Percentiles rank a stretch among this genome's conserved stretches.
Evolutionary conservation across 2,329 filamentous ascomycete genomes (phyloP).

Genomic region (Diaporthe ampelina): DNA sequence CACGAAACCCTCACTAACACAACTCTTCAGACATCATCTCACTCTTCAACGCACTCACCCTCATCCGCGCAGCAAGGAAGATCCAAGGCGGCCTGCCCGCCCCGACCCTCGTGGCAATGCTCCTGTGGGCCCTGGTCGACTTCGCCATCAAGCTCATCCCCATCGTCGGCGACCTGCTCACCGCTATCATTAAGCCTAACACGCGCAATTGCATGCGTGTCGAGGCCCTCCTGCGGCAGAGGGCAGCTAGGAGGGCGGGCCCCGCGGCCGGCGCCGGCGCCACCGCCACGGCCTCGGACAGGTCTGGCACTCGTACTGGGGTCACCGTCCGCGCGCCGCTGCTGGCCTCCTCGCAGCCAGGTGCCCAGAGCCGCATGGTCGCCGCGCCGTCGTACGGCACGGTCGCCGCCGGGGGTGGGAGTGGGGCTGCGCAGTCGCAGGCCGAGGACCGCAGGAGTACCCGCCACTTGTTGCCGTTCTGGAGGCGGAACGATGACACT

Average conservation of each 20-base stretch:
- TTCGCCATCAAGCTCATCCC: conserved; percentile 40
- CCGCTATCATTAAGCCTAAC: conserved; percentile 39
- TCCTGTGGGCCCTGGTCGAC: conserved; percentile 38
- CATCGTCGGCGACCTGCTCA: conserved; percentile 37
- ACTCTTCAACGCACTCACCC: conserved; percentile 38
- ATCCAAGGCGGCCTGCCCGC: conserved; percentile 38
- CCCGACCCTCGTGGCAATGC: conserved; percentile 27
- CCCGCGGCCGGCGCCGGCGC: not conserved
- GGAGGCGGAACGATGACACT: conserved; percentile 38
- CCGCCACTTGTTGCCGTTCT: conserved; percentile 35
- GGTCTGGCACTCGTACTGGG: not conserved
- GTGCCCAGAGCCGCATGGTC: conserved; percentile 30
- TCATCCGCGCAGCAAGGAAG: conserved; percentile 36
- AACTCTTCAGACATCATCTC: conserved; percentile 28
- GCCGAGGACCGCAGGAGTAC: conserved; percentile 16
- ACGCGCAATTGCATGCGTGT: conserved; percentile 38
- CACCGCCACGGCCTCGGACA: not conserved
- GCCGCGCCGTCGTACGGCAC: conserved; percentile 34
- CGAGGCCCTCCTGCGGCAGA: conserved; percentile 33
- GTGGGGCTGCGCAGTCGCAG: not conserved
- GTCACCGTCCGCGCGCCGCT: conserved; percentile 23
- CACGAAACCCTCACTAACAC: not conserved
- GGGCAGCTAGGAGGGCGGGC: conserved; percentile 22
- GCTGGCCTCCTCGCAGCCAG: conserved; percentile 37
- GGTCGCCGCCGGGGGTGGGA: conserved; percentile 6